Base-by-base conservation (phyloP, 352 stramenopile species). In the Elongisporangium anandrum region DNA sequence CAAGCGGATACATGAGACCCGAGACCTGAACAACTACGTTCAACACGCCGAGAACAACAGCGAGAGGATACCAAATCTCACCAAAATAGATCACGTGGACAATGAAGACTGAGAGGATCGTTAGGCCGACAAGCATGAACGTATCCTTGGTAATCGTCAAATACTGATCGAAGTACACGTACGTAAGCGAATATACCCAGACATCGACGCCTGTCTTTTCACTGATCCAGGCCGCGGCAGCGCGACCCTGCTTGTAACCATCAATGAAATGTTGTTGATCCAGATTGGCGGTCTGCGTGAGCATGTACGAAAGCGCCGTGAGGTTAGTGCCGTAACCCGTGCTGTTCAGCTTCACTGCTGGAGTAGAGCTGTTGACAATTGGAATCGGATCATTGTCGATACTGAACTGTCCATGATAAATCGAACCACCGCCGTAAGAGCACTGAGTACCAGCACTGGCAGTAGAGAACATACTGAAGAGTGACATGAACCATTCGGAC, bases 381-480 rank as follows among this genome's bases (percentile, higher is more conserved):
- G 77, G 79, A 53, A 88, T 68, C 1, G 81, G 81, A 13, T 73
- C 52, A 26, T 77, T 56, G 61, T 89, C 77, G 24, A 91, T 65
- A 34, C 73, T 86, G 58, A 91, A 88, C 73, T 59, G 71, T 54
- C 79, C 79, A 63, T 74, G 75, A 56, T 88, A 81, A 15, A 72
- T 89, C 56, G 81, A 88, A 2, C 77, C 81, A 55, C 81, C 81
- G 65, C 81, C 79, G 60, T 87, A 83, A 7, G 63, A 77, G 59
- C 70, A 79, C 56, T 54, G 69, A 0, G 68, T 68, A 19, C 79
- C 77, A 38, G 81, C 79, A 63, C 74, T 86, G 16, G 81, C 81
- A 12, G 64, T 84, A 4, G 75, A 65, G 56, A 91, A 91, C 66
- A 91, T 89, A 52, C 75, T 80, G 59, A 91, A 91, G 54, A 89